Conservation (phyloP, 1,284 basidiomycete species). For the Volvariella volvacea region DNA sequence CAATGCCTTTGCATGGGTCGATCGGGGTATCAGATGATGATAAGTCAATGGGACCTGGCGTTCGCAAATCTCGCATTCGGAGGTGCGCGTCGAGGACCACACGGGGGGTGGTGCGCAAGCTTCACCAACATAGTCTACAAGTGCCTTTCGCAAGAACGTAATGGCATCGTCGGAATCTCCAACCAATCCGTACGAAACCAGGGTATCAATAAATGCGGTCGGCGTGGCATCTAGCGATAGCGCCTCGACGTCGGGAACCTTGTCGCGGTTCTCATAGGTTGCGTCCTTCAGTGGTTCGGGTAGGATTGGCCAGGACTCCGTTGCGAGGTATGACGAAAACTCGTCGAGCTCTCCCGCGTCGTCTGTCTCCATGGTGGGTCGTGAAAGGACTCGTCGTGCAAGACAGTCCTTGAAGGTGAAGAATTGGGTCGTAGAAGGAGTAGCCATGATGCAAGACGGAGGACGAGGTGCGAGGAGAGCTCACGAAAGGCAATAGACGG, state of each 20-base stretch:
- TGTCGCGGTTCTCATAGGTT: constrained; percentile 27
- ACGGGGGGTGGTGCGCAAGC: constrained; percentile 38
- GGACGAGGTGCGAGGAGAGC: too few relatives aligned
- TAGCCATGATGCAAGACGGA: too few relatives aligned
- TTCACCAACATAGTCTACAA: constrained; percentile 35
- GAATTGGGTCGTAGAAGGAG: too few relatives aligned
- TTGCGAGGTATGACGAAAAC: constrained; percentile 42
- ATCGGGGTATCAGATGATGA: constrained; percentile 52
- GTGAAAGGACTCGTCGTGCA: constrained; percentile 33
- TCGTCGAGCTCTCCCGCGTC: constrained; percentile 36
- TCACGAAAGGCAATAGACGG: too few relatives aligned
- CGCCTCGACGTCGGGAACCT: constrained; percentile 25
- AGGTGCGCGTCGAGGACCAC: constrained; percentile 44
- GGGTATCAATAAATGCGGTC: constrained; percentile 36
- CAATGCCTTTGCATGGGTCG: constrained; percentile 40
- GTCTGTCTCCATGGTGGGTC: constrained; percentile 13
- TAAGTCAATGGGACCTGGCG: constrained; percentile 48
- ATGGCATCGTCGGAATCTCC: constrained; percentile 31
- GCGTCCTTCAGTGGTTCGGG: constrained; percentile 27
- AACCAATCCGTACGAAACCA: constrained; percentile 39
- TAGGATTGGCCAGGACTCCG: constrained; percentile 39
- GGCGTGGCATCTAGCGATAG: constrained; percentile 31
- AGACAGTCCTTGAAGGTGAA: constrained; percentile 40
- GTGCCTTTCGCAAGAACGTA: constrained; percentile 30
- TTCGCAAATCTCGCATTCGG: constrained; percentile 51